Percentiles rank a stretch among this genome's conserved stretches.
phyloP scores from a whole-genome alignment of 2,329 filamentous ascomycete species.

The Cephalotrichum gorgonifer region DNA sequence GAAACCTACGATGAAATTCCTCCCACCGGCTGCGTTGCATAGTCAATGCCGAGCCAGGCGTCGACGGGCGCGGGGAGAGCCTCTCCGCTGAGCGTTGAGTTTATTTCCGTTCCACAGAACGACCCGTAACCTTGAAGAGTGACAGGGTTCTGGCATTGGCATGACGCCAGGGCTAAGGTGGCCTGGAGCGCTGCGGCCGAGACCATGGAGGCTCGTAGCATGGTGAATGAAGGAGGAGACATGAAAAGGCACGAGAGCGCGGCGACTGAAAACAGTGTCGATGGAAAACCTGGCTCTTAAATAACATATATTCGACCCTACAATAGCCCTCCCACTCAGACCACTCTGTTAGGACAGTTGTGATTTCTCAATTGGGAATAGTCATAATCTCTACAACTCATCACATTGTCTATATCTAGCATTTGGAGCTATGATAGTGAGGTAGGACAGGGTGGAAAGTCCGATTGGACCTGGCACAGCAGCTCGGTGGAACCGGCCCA shows the following conservation, averaged over 20 bases:
- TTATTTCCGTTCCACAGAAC: slow-evolving; percentile 25
- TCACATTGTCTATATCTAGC: too few species aligned
- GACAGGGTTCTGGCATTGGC: slow-evolving; percentile 8
- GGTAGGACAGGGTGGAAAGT: too few species aligned
- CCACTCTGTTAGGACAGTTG: not conserved
- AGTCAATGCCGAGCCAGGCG: slow-evolving; percentile 37
- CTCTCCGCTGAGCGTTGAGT: slow-evolving; percentile 20
- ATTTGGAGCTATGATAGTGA: too few species aligned
- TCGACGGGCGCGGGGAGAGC: slow-evolving; percentile 24
- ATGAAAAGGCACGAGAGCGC: not conserved
- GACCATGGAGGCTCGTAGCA: not conserved
- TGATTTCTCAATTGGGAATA: not conserved
- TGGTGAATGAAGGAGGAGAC: not conserved
- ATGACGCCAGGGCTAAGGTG: not conserved
- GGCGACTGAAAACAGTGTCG: not conserved
- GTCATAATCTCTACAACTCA: not conserved
- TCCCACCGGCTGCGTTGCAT: slow-evolving; percentile 28
- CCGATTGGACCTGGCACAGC: too few species aligned
- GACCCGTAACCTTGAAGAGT: slow-evolving; percentile 26
- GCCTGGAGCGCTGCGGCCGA: not conserved
- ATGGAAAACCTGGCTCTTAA: not conserved
- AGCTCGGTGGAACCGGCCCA: too few species aligned
- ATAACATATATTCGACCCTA: not conserved
- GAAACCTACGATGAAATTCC: too few species aligned
- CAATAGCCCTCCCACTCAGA: not conserved